These are phyloP conservation scores for Oldenlandia corymbosa DNA, from an alignment of 257 asterid genomes.

Conservation along the genomic window DNA sequence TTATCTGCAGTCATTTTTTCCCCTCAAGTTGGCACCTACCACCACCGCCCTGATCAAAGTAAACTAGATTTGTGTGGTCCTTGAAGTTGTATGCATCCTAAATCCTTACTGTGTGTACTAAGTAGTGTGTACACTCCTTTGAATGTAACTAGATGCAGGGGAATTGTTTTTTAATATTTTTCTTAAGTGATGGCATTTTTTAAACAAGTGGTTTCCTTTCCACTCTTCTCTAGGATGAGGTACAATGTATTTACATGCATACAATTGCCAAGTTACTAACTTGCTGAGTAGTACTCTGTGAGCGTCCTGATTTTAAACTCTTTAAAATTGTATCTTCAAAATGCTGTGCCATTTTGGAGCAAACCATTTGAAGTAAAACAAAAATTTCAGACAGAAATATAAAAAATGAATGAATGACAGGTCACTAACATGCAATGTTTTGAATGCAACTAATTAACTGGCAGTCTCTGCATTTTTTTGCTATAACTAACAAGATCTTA, in stretches of 20 bases:
- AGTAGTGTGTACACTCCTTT: too few species aligned
- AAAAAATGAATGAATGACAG: too few species aligned
- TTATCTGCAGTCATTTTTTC: conserved; percentile 4
- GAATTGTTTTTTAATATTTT: background rate
- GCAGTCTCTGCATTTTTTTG: too few species aligned
- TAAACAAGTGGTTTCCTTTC: background rate
- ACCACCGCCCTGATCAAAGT: background rate
- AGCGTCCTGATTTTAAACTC: background rate
- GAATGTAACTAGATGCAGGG: background rate
- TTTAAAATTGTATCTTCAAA: background rate
- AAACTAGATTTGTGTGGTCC: conserved; percentile 2
- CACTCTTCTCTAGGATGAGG: background rate
- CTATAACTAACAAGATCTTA: too few species aligned
- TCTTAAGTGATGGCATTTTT: background rate
- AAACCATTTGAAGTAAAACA: background rate
- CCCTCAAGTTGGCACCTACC: background rate
- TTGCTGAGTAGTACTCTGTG: too few species aligned
- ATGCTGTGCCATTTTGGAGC: too few species aligned
- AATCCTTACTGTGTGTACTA: too few species aligned
- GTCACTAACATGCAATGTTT: too few species aligned
- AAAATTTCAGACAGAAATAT: too few species aligned
- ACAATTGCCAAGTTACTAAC: background rate
- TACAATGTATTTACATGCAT: background rate
- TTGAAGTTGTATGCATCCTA: background rate
- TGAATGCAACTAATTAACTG: too few species aligned